Evolutionary conservation across 768 basidiomycete genomes (phyloP), one percentile per base, ranked within the genome.

Genomic region (Lactifluus echinatus): DNA sequence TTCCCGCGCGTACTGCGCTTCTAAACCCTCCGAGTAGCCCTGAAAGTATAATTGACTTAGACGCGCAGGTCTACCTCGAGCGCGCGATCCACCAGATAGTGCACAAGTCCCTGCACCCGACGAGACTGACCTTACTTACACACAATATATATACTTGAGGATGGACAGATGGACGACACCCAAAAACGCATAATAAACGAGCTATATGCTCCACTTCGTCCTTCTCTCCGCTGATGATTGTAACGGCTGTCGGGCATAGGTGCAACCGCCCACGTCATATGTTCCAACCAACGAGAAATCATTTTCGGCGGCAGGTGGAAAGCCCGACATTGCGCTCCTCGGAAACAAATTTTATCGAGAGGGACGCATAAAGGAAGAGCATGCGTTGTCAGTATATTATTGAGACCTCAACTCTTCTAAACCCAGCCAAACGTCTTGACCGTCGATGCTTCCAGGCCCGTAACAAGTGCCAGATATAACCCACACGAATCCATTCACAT

Each of bases 301-400:
- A 80, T 97, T 85, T 74, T 85, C 87, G 53, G 79, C 83, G 65
- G 95, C 97, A 74, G 85, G 81, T 42, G 79, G 84, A 31, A 97
- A 95, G 70, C 95, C 95, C 10, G 91, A 97, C 71, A 77, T 97
- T 63, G 93, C 89, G 21, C 98, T 95, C 72, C 79, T 99, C 63
- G 98, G 98, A 76, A 97, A 96, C 67, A 96, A 99, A 74, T 97
- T 99, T 68, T 97, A 96, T 72, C 83, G 94, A 28, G 95, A 97
- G 71, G 95, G 95, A 0, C 77, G 95, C 48, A 64, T 98, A 62
- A 93, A 86, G 26, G 95, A 98, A 70, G 91, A 94, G 51, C 93
- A 98, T 70, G 96, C 96, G 3, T 68, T 96, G 62, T n/a, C n/a
- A n/a, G n/a, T 98, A 85, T 78, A 98, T 99, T 68, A 73, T 99